These are phyloP conservation scores for Neophaeococcomyces mojaviensis DNA, from an alignment of 2,329 filamentous ascomycete genomes.

Conservation along the genomic window DNA sequence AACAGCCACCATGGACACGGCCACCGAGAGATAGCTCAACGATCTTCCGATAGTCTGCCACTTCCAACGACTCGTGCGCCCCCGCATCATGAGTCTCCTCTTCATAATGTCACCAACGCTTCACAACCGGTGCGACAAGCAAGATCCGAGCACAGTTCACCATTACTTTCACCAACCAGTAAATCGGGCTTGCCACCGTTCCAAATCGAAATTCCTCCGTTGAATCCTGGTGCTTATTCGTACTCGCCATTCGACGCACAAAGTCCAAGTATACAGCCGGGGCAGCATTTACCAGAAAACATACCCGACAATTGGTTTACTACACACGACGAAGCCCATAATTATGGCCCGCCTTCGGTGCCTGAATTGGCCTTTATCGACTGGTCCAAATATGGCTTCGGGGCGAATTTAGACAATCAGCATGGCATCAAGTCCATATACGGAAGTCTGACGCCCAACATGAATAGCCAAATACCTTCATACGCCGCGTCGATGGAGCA, in stretches of 20 bases:
- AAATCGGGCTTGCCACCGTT: constrained; percentile 29
- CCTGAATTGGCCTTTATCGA: constrained; percentile 29
- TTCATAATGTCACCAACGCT: constrained; percentile 27
- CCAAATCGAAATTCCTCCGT: constrained; percentile 29
- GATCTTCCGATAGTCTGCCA: constrained; percentile 47
- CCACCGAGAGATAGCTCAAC: constrained; percentile 39
- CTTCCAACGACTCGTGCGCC: constrained; percentile 26
- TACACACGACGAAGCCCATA: constrained; percentile 31
- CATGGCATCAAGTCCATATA: background rate
- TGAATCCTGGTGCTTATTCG: constrained; percentile 23
- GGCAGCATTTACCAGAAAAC: constrained; percentile 29
- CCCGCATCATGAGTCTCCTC: constrained; percentile 23
- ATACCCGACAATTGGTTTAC: constrained; percentile 35
- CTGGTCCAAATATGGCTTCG: constrained; percentile 41
- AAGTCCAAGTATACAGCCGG: constrained; percentile 26
- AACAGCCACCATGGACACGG: constrained; percentile 44
- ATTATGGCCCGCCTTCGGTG: constrained; percentile 26
- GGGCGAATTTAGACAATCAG: constrained; percentile 9
- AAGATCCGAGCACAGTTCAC: constrained; percentile 42
- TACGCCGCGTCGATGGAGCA: constrained; percentile 40
- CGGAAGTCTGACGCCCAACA: constrained; percentile 16
- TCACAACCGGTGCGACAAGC: constrained; percentile 27
- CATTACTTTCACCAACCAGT: constrained; percentile 32
- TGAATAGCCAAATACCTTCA: constrained; percentile 38
- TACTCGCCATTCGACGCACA: constrained; percentile 30